Conservation (phyloP, 768 basidiomycete species). For the Thelephora ganbajun region DNA sequence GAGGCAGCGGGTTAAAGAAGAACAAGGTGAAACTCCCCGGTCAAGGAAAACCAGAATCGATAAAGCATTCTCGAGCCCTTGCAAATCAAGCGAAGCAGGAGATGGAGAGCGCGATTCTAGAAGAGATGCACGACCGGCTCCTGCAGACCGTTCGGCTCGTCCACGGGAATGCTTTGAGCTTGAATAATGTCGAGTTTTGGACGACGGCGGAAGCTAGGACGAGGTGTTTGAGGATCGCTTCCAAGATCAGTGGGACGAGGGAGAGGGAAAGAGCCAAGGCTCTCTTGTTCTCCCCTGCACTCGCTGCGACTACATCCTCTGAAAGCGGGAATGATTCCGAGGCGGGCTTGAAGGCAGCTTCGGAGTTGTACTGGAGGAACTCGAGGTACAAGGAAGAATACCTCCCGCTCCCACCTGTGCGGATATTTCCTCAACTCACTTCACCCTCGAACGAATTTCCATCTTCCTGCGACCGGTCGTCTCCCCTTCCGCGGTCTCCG, state of each 20-base stretch:
- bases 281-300: slow-evolving; percentile 29
- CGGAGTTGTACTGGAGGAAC: slow-evolving; percentile 42
- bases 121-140: slow-evolving; percentile 45
- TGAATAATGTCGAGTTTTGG: slow-evolving; percentile 48
- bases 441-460: slow-evolving; percentile 8
- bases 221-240: slow-evolving; percentile 62
- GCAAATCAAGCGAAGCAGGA: slow-evolving; percentile 65
- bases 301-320: neutral
- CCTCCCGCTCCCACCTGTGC: slow-evolving; percentile 46
- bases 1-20: slow-evolving; percentile 1
- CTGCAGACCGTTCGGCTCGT: neutral
- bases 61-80: slow-evolving; percentile 56
- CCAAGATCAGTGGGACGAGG: slow-evolving; percentile 60
- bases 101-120: slow-evolving; percentile 45
- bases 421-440: slow-evolving; percentile 25
- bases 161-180: neutral
- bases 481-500: slow-evolving; percentile 10
- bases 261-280: slow-evolving; percentile 54
- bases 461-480: neutral
- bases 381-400: slow-evolving; percentile 44
- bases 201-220: slow-evolving; percentile 65
- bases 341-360: slow-evolving; percentile 17
- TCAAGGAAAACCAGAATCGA: slow-evolving; percentile 9
- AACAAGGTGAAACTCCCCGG: slow-evolving; percentile 4
- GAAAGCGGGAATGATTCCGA: neutral